These are phyloP conservation scores for Hypoxylon perforatum DNA, from an alignment of 495 filamentous ascomycete species.

Conservation along the genomic window DNA sequence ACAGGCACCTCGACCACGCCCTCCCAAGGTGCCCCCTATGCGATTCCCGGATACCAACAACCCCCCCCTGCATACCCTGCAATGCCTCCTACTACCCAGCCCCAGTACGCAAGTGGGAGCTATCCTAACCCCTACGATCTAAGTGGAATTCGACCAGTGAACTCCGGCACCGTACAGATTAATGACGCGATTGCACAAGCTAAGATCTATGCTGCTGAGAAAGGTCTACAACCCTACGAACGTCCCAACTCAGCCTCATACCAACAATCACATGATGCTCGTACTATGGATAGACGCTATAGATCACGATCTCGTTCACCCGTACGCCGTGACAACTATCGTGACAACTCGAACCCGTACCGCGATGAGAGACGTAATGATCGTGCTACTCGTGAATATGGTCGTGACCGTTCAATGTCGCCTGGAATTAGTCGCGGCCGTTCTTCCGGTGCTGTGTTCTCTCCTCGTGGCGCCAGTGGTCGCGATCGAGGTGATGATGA, in stretches of 20 bases:
- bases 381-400: slow-evolving; percentile 65
- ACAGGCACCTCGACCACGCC: slow-evolving; percentile 40
- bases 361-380: slow-evolving; percentile 79
- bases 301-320: slow-evolving; percentile 76
- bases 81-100: slow-evolving; percentile 48
- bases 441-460: slow-evolving; percentile 54
- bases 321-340: slow-evolving; percentile 71
- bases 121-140: slow-evolving; percentile 73
- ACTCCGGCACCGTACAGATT: slow-evolving; percentile 77
- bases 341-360: slow-evolving; percentile 79
- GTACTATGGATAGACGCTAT: slow-evolving; percentile 60
- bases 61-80: slow-evolving; percentile 36
- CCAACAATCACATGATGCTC: slow-evolving; percentile 48
- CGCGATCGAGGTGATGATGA: slow-evolving; percentile 69
- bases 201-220: slow-evolving; percentile 75
- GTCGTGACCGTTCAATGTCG: slow-evolving; percentile 72
- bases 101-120: slow-evolving; percentile 49
- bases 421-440: slow-evolving; percentile 61
- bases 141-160: slow-evolving; percentile 76
- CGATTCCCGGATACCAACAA: slow-evolving; percentile 55
- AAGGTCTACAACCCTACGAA: slow-evolving; percentile 68
- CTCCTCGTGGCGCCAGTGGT: slow-evolving; percentile 54
- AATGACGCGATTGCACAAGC: slow-evolving; percentile 79
- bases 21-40: slow-evolving; percentile 48
- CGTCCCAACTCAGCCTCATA: slow-evolving; percentile 54